These are phyloP conservation scores for Hymenochaete sp. DNA, from an alignment of 1,284 basidiomycete species.

Conservation along the genomic window DNA sequence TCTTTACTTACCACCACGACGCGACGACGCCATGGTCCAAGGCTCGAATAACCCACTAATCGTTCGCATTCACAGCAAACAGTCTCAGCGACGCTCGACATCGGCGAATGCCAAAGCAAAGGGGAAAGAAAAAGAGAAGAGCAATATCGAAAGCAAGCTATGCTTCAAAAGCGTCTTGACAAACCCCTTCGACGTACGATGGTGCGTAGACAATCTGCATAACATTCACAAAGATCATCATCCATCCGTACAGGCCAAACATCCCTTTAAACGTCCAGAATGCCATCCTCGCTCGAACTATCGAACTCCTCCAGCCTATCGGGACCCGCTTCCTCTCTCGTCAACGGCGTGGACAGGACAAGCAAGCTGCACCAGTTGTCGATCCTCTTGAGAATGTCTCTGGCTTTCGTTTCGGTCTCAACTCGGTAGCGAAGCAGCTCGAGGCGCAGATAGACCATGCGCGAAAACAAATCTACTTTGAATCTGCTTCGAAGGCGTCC, in stretches of 20 bases:
- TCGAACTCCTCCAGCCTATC: conserved; percentile 41
- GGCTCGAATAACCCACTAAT: no score
- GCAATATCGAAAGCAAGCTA: conserved; percentile 37
- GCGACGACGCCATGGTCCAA: no score
- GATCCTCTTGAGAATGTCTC: conserved; percentile 6
- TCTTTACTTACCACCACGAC: no score
- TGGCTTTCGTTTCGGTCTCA: conserved; percentile 59
- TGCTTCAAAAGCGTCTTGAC: conserved; percentile 63
- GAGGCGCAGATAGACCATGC: conserved; percentile 40
- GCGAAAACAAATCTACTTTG: conserved; percentile 16
- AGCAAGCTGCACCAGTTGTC: conserved; percentile 1
- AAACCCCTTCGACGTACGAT: conserved; percentile 62
- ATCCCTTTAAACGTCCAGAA: conserved; percentile 59
- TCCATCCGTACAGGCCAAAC: conserved; percentile 44
- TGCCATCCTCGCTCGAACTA: conserved; percentile 39
- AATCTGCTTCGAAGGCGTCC: not conserved
- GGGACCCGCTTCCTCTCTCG: no score
- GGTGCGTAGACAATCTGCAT: conserved; percentile 34
- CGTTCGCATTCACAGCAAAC: no score
- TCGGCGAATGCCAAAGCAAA: no score
- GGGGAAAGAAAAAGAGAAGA: conserved; percentile 37
- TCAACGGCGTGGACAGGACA: conserved; percentile 16
- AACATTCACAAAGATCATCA: conserved; percentile 3
- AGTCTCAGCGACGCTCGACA: no score
- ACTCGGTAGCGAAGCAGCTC: conserved; percentile 68